Percentiles rank a stretch among this genome's conserved stretches.
These are phyloP conservation scores for Penicillium ochrochloron DNA, from an alignment of 495 filamentous ascomycete genomes.

Conservation along the genomic window DNA sequence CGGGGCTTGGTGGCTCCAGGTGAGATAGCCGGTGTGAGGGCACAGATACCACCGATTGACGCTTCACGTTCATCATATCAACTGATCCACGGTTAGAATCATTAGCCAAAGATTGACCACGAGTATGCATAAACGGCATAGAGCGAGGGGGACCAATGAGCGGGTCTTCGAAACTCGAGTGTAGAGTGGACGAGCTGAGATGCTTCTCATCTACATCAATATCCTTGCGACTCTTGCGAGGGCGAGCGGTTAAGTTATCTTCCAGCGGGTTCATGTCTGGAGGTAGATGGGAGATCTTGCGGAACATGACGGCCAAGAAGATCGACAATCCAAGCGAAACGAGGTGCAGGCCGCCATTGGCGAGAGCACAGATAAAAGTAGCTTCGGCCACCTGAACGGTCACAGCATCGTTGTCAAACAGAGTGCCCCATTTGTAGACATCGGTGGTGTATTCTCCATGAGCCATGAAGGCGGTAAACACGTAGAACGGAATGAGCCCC, in stretches of 20 bases:
- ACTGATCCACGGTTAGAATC: slow-evolving; percentile 37
- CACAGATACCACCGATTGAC: slow-evolving; percentile 28
- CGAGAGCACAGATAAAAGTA: slow-evolving; percentile 66
- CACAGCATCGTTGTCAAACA: slow-evolving; percentile 55
- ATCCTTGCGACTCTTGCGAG: slow-evolving; percentile 72
- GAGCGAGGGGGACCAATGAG: slow-evolving; percentile 61
- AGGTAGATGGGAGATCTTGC: slow-evolving; percentile 75
- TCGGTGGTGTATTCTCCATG: slow-evolving; percentile 48
- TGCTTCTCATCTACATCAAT: slow-evolving; percentile 65
- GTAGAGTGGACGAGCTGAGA: slow-evolving; percentile 56
- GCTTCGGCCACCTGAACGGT: slow-evolving; percentile 60
- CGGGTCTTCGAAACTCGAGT: slow-evolving; percentile 62
- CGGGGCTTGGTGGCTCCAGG: slow-evolving; percentile 46
- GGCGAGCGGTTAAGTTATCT: slow-evolving; percentile 78
- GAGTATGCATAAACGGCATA: slow-evolving; percentile 78
- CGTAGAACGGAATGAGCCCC: slow-evolving; percentile 75
- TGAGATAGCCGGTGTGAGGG: slow-evolving; percentile 31
- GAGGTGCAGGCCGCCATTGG: slow-evolving; percentile 67
- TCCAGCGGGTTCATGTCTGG: slow-evolving; percentile 94
- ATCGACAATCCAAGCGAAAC: slow-evolving; percentile 70
- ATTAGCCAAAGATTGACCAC: slow-evolving; percentile 58
- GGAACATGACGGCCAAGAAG: slow-evolving; percentile 76
- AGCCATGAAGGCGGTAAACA: slow-evolving; percentile 67
- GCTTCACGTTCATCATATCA: slow-evolving; percentile 26
- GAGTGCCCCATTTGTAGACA: slow-evolving; percentile 62